Percentiles rank a stretch among this genome's conserved stretches.
These are phyloP conservation scores for Saposhnikovia divaricata DNA, from an alignment of 129 eudicot species.

Conservation along the genomic window DNA sequence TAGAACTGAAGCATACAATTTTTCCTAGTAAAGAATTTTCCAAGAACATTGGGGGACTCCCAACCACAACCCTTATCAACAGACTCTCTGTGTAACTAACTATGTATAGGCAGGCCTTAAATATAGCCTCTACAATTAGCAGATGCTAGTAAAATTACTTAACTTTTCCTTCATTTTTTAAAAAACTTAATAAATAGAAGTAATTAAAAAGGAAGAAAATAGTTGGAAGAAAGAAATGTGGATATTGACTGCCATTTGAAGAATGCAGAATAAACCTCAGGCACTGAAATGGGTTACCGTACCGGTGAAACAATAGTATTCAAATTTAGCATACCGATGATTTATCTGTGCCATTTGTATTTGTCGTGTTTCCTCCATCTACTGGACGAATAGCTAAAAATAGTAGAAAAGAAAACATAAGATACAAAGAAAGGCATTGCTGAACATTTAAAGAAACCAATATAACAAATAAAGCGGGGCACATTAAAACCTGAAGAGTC, in stretches of 20 bases:
- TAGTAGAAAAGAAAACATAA: constrained; percentile 8
- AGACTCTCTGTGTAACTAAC: neutral
- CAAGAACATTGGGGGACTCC: neutral
- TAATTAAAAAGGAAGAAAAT: neutral
- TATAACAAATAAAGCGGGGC: constrained; percentile 1
- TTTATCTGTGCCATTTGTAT: constrained; percentile 35
- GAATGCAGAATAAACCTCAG: neutral
- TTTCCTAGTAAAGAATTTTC: neutral
- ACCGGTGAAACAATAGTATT: neutral
- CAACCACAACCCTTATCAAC: neutral
- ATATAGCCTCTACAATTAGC: neutral
- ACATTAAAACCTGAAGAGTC: constrained; percentile 44
- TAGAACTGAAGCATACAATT: neutral
- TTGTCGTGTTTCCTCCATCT: constrained; percentile 32
- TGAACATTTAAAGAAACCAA: neutral
- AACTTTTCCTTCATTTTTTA: neutral
- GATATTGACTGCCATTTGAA: neutral
- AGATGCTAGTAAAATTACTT: neutral
- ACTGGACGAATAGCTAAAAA: constrained; percentile 22
- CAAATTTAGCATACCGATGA: constrained; percentile 38
- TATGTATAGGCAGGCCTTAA: neutral
- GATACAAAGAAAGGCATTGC: neutral
- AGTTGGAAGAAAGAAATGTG: neutral
- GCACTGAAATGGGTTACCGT: neutral
- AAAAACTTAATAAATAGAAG: neutral